These are phyloP conservation scores for Pseudocercospora macadamiae DNA, from an alignment of 2,329 filamentous ascomycete species.

Conservation along the genomic window DNA sequence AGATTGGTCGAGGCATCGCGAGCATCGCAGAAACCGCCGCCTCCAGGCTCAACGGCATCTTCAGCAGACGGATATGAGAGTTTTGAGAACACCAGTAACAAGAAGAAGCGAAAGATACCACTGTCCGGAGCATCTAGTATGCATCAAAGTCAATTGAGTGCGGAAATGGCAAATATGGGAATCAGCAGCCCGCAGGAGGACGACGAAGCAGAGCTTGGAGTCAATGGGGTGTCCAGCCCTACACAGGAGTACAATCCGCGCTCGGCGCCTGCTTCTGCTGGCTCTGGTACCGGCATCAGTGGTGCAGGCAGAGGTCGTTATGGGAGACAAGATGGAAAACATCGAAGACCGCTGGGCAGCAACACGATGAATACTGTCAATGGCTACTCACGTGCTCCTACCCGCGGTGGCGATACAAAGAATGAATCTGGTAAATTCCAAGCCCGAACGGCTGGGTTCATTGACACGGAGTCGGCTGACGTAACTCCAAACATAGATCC, in stretches of 20 bases:
- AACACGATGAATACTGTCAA: slow-evolving; percentile 48
- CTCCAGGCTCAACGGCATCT: slow-evolving; percentile 63
- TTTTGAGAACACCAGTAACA: slow-evolving; percentile 98
- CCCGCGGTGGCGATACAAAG: slow-evolving; percentile 24
- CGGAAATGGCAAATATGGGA: slow-evolving; percentile 67
- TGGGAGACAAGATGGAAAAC: slow-evolving; percentile 59
- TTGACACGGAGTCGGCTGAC: slow-evolving; percentile 20
- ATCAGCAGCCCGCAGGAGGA: slow-evolving; percentile 51
- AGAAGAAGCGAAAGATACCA: slow-evolving; percentile 98
- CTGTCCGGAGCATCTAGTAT: slow-evolving; percentile 73
- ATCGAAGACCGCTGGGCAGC: slow-evolving; percentile 46
- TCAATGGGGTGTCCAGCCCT: slow-evolving; percentile 38
- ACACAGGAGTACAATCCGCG: slow-evolving; percentile 57
- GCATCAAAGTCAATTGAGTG: slow-evolving; percentile 62
- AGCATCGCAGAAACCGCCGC: slow-evolving; percentile 34
- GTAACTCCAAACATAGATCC: slow-evolving; percentile 49
- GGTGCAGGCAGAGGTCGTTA: slow-evolving; percentile 84
- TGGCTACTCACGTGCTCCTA: slow-evolving; percentile 37
- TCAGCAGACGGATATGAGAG: slow-evolving; percentile 90
- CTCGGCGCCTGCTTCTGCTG: slow-evolving; percentile 50
- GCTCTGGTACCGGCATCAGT: slow-evolving; percentile 69
- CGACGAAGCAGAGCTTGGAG: slow-evolving; percentile 38
- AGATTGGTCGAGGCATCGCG: slow-evolving; percentile 42
- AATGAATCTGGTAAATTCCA: slow-evolving; percentile 29
- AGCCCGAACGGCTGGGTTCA: slow-evolving; percentile 9